Base-by-base conservation (phyloP, 2,329 filamentous ascomycete genomes). In the Neurospora crassa region DNA sequence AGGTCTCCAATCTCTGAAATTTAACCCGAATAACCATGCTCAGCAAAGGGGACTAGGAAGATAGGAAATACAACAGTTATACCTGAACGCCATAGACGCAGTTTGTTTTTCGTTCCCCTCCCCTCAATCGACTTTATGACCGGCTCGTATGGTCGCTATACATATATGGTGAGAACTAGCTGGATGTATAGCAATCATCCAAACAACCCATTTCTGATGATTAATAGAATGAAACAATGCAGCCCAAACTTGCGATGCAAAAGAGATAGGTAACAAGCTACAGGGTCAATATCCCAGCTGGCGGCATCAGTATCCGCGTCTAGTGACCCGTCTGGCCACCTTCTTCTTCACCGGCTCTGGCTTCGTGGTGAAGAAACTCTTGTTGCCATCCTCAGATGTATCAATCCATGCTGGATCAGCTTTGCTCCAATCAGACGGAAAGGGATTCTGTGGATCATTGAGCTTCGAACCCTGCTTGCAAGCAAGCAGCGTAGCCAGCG, bases 401-500 rank as follows among this genome's bases (percentile, higher is more conserved):
- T 76, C 76, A 29, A 76, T 53, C 71, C 71, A 75, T 10, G 68
- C 72, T 20, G 72, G 72, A 14, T 77, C 72, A 40, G 72, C 70
- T 40, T 71, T 67, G 16, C 67, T 47, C 42, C 73, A 76, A 7
- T 68, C 53, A 37, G 53, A 63, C 53, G 53, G 14, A 63, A 63
- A 63, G 10, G 53, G 29, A 37, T 63, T 63, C 53, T 37, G 53
- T 16, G 67, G 67, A 18, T n/a, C 16, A 4, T 24, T 67, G 6
- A 69, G 59, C 67, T 70, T 41, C 12, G 70, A 69, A 29, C 71
- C 69, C 40, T 75, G 74, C 69, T 74, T 76, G 69, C 76, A 74
- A 3, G 72, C 72, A 45, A 76, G 70, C 42, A 83, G 71, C 5
- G 78, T 78, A 24, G 76, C 79, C 71, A 82, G 80, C 3, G 79